Base-by-base conservation (phyloP, 2,329 filamentous ascomycete genomes). In the Pyricularia grisea region DNA sequence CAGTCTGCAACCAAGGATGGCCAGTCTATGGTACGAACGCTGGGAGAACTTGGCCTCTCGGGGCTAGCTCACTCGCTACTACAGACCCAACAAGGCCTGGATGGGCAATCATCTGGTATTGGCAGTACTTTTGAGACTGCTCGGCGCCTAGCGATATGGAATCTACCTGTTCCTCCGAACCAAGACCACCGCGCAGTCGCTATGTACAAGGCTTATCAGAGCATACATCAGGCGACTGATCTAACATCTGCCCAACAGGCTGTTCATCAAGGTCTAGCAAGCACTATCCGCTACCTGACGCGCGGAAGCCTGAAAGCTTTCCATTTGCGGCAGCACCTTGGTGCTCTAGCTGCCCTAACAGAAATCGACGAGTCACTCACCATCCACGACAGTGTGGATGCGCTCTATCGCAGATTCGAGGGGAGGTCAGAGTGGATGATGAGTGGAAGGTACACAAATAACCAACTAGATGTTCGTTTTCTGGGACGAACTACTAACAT, bases 71-170 rank as follows among this genome's bases (percentile, higher is more conserved):
- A 94, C 75, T 91, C 91, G 6, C 82, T 98, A 28, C 82, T 94
- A 9, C 88, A 91, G 69, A 86, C 84, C 9, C 88, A 93, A 69
- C 85, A 90, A 69, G 85, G 83, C 27, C 79, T 85, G 11, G 86
- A 87, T 50, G 83, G 82, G 31, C 85, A 85, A 4, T 82, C 85
- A 2, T 79, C 84, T 9, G 87, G 87, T 0, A 81, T 91, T 9
- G 90, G 93, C 65, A 90, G 86, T 71, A 92, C 92, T 68, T 90
- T 97, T 72, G 86, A 88, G 68, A 92, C 92, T 6, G 93, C 94
- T 25, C 87, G 92, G 70, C 91, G 90, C 72, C 82, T 98, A 20
- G 93, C 95, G 73, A 90, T 94, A 74, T 99, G 95, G 95, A 94
- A 97, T 76, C 84, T 98, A 25, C 91, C 92, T 17, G 88, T 89